These are phyloP conservation scores for Eucalyptus curtisii DNA, from an alignment of 345 rosid species.

Conservation along the genomic window DNA sequence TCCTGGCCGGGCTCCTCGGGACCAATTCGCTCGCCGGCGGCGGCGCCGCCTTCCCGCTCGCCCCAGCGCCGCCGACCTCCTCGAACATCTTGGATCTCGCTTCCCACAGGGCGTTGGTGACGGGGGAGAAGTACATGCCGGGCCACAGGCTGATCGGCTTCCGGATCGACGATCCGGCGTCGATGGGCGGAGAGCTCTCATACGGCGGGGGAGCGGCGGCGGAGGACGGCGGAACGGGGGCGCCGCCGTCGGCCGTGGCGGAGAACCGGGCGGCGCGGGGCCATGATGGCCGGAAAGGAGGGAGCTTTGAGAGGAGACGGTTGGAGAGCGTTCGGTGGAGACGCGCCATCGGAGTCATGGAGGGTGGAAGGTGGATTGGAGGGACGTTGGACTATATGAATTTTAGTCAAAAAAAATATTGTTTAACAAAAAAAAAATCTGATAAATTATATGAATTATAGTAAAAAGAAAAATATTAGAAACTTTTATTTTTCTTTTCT, in stretches of 20 bases:
- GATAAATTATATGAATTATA: too few relatives aligned
- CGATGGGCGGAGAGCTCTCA: constrained; percentile 31
- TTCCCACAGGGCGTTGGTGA: constrained; percentile 88
- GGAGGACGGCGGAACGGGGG: neutral
- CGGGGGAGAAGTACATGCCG: constrained; percentile 93
- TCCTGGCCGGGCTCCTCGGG: constrained; percentile 46
- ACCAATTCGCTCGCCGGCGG: constrained; percentile 16
- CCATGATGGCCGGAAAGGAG: neutral
- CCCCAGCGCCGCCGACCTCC: constrained; percentile 1
- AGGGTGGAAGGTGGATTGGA: fast-evolving
- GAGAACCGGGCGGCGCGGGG: neutral
- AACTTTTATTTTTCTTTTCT: neutral
- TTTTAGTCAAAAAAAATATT: neutral
- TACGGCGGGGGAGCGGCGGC: neutral
- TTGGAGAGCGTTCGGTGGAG: neutral
- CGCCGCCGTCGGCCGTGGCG: neutral
- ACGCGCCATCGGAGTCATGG: neutral
- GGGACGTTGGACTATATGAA: neutral
- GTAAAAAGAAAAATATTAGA: too few relatives aligned
- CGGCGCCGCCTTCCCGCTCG: neutral
- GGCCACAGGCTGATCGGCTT: constrained; percentile 91
- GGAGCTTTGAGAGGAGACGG: neutral
- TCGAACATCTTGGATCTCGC: constrained; percentile 64
- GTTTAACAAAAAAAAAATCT: too few relatives aligned
- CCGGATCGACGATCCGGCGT: constrained; percentile 74